Conservation (phyloP, 2,329 filamentous ascomycete genomes). For the Stagonosporopsis cucurbitacearum region DNA sequence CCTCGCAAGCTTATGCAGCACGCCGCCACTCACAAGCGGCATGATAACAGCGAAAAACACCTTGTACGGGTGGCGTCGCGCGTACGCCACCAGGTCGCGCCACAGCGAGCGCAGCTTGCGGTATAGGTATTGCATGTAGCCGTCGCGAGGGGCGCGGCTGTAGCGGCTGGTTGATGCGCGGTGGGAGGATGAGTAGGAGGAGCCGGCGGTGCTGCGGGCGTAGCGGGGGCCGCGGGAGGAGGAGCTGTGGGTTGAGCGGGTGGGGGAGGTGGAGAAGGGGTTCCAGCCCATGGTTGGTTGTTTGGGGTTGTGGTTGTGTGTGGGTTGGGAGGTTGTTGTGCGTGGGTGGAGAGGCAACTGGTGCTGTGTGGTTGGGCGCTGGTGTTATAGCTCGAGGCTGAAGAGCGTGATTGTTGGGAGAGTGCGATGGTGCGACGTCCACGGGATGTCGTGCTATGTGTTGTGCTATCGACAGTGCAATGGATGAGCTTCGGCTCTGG, state of each 20-base stretch:
- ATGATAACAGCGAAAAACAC: slow-evolving; percentile 89
- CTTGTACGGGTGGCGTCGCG: slow-evolving; percentile 82
- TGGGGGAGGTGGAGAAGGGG: slow-evolving; percentile 35
- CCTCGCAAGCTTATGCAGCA: slow-evolving; percentile 76
- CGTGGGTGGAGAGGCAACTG: background rate
- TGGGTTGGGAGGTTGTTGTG: slow-evolving; percentile 2
- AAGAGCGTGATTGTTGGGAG: slow-evolving; percentile 3
- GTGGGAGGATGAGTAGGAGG: slow-evolving; percentile 42
- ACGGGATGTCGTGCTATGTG: background rate
- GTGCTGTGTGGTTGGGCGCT: slow-evolving; percentile 1
- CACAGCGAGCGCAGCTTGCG: slow-evolving; percentile 79
- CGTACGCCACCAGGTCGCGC: slow-evolving; percentile 80
- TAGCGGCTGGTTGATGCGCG: slow-evolving; percentile 73
- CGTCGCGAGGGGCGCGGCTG: slow-evolving; percentile 76
- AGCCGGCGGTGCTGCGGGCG: slow-evolving; percentile 36
- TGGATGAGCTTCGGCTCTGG: slow-evolving; percentile 4
- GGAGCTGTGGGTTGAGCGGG: slow-evolving; percentile 29
- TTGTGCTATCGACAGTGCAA: slow-evolving; percentile 1
- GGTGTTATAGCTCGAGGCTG: background rate
- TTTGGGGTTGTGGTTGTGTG: too few species aligned
- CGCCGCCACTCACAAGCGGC: slow-evolving; percentile 84
- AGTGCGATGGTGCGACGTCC: slow-evolving; percentile 6
- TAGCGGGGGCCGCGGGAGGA: slow-evolving; percentile 22
- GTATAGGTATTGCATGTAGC: slow-evolving; percentile 76
- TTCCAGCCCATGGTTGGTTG: slow-evolving; percentile 51